A percentile compares a stretch with the other conserved stretches of the same genome.
Conservation (phyloP, 495 filamentous ascomycete genomes). For the Aspergillus nanangensis region DNA sequence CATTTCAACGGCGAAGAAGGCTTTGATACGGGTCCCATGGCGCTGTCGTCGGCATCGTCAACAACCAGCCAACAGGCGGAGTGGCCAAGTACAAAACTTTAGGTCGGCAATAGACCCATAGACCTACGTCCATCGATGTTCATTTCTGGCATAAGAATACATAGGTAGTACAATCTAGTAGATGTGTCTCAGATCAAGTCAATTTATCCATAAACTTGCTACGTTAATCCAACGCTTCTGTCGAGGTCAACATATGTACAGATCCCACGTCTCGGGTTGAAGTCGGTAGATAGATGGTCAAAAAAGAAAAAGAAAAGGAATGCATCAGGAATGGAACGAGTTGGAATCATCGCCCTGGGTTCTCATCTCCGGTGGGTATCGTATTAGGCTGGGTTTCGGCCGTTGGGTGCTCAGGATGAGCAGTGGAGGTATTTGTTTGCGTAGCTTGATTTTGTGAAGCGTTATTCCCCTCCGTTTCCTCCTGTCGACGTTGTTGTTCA, state of each 20-base stretch:
- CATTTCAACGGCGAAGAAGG: slow-evolving; percentile 72
- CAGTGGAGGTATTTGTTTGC: background rate
- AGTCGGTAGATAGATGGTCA: no score
- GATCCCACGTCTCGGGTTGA: no score
- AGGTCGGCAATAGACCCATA: background rate
- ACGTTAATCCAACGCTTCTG: no score
- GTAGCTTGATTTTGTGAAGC: no score
- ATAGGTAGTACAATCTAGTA: no score
- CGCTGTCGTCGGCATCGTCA: slow-evolving; percentile 10
- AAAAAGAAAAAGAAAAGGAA: no score
- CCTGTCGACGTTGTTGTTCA: slow-evolving; percentile 16
- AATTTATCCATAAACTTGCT: no score
- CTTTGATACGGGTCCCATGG: slow-evolving; percentile 50
- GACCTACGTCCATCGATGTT: no score
- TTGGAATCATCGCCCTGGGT: background rate
- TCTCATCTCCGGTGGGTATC: slow-evolving; percentile 12
- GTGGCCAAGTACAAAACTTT: slow-evolving; percentile 10
- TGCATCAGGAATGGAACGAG: no score
- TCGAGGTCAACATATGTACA: no score
- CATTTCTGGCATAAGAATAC: background rate
- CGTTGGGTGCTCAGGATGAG: background rate
- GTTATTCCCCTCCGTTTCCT: slow-evolving; percentile 1
- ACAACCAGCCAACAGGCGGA: slow-evolving; percentile 5
- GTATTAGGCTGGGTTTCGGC: slow-evolving; percentile 1
- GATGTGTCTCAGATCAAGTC: no score